These are phyloP conservation scores for Cryoendolithus antarcticus DNA, from an alignment of 2,329 filamentous ascomycete species.

Conservation along the genomic window DNA sequence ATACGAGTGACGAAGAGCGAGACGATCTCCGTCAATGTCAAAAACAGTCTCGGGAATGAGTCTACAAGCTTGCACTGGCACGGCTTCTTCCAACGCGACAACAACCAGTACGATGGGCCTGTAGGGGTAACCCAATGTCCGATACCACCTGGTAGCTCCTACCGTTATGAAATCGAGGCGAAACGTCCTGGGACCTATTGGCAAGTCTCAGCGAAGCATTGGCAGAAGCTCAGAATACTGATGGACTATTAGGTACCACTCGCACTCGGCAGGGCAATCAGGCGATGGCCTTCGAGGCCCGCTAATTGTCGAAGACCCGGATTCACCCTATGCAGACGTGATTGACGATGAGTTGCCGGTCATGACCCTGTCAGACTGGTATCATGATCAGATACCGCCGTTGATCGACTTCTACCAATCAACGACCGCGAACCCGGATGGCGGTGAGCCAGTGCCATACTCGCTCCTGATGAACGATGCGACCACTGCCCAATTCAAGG, in stretches of 20 bases:
- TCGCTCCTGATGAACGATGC: constrained; percentile 54
- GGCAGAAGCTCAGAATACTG: too few species aligned
- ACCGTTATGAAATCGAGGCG: constrained; percentile 57
- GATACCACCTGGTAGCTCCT: constrained; percentile 49
- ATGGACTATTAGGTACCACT: constrained; percentile 41
- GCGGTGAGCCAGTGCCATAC: constrained; percentile 54
- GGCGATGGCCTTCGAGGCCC: constrained; percentile 58
- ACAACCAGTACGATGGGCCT: constrained; percentile 62
- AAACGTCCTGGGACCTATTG: constrained; percentile 19
- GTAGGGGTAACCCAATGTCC: constrained; percentile 55
- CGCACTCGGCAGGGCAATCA: constrained; percentile 51
- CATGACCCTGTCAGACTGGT: constrained; percentile 59
- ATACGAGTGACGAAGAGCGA: constrained; percentile 65
- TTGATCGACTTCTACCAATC: constrained; percentile 42
- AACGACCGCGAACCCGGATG: constrained; percentile 39
- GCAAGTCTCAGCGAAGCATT: background rate
- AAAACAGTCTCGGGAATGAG: constrained; percentile 54
- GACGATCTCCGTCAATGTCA: constrained; percentile 53
- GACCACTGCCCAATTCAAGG: constrained; percentile 31
- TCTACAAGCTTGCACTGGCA: constrained; percentile 63
- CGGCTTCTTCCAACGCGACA: constrained; percentile 65
- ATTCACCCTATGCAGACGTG: constrained; percentile 37
- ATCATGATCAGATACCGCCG: constrained; percentile 45
- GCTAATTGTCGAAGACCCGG: constrained; percentile 50
- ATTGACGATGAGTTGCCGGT: constrained; percentile 49